These are phyloP conservation scores for Alternaria angustiovoidea DNA, from an alignment of 2,329 filamentous ascomycete genomes.

Conservation along the genomic window DNA sequence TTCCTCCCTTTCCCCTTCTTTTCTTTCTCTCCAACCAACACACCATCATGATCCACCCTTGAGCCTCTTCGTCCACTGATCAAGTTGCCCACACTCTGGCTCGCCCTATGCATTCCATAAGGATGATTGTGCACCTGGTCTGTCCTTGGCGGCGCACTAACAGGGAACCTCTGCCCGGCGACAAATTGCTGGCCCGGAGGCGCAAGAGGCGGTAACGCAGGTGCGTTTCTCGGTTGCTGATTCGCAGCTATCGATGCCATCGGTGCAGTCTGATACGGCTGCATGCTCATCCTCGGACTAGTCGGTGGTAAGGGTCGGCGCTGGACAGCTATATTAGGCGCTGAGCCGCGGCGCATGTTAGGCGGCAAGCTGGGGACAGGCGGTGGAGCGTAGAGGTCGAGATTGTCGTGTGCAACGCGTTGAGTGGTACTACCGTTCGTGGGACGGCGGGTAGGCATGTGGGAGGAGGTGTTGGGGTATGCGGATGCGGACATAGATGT, in stretches of 20 bases:
- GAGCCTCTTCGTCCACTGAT: neutral
- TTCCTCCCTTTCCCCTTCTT: conserved; percentile 18
- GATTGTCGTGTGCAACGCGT: conserved; percentile 28
- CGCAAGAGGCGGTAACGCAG: conserved; percentile 23
- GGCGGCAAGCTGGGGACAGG: conserved; percentile 26
- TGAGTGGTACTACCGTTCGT: conserved; percentile 19
- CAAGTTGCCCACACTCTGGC: conserved; percentile 1
- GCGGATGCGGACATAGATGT: conserved; percentile 1
- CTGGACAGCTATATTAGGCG: conserved; percentile 25
- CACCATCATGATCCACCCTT: neutral
- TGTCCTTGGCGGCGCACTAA: conserved; percentile 32
- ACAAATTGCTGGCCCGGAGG: conserved; percentile 8
- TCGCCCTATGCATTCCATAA: neutral
- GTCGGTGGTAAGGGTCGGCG: conserved; percentile 18
- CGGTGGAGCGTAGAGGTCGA: conserved; percentile 35
- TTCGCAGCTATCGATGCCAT: neutral
- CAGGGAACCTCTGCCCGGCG: conserved; percentile 12
- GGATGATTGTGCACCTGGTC: neutral
- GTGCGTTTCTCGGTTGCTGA: conserved; percentile 6
- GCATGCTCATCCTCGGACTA: conserved; percentile 20
- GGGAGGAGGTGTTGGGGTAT: conserved; percentile 7
- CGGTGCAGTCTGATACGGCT: conserved; percentile 1
- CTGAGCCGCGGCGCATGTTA: conserved; percentile 36
- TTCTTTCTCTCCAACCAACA: conserved; percentile 6
- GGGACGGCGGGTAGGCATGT: conserved; percentile 22